Base-by-base conservation (phyloP, 192 early-diverging fungal species). In the Gamsiella multidivaricata region DNA sequence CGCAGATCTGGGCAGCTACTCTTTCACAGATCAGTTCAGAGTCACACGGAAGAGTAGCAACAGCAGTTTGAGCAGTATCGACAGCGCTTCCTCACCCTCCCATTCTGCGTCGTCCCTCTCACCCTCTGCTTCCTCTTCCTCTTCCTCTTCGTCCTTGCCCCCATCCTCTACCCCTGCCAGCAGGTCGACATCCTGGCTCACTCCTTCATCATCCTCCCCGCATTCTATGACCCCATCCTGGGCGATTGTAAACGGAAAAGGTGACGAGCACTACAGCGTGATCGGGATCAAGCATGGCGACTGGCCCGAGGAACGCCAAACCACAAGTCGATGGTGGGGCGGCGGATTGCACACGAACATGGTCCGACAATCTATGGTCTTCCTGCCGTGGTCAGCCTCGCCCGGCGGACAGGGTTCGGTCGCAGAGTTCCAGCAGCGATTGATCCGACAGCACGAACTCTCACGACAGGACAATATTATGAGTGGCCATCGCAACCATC, bases 281-380 rank as follows among this genome's bases (percentile, higher is more conserved):
- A 78, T 78, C 31, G 74, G 65, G 10, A 63, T 69, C 59, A 54
- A 68, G 17, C 51, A 78, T 20, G 66, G 74, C 26, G 61, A 68
- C 33, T 78, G 64, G 73, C 53, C 60, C 18, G 54, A 69, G 26
- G 74, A 69, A 7, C 42, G 31, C 41, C 65, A 51, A 11, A 15
- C 43, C 3, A 25, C 63, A 6, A 41, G 50, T 33, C 64, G 65
- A 15, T 76, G 72, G 72, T 61, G 65, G 72, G 36, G 58, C 2
- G 65, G 72, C 12, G 72, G 65, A 0, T 46, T 76, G 9, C 18
- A 67, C 17, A 37, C 49, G 2, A 61, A 50, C 20, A 59, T 66
- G 57, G 54, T 42, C 12, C 73, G 51, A 6, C 57, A 68, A 32
- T 43, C 64, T 4, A 76, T 68, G 73, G 51, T 76, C 12, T 63